phyloP scores from a whole-genome alignment of 2,329 filamentous ascomycete genomes.

The Triangularia setosa region DNA sequence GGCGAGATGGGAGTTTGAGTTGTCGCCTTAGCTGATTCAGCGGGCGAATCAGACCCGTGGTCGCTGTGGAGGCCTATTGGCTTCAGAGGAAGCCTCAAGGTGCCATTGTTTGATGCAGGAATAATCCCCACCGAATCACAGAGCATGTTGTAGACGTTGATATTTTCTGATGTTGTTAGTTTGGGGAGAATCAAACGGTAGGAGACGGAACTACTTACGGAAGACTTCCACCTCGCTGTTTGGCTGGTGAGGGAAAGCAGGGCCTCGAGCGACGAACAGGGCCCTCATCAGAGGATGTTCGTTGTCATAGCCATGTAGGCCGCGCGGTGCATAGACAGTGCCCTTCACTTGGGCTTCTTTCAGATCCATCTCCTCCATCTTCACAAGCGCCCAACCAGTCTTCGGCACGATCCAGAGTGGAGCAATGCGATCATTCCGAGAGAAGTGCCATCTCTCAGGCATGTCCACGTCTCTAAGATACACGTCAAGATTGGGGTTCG shows the following conservation, averaged over 20 bases:
- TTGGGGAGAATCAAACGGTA: constrained; percentile 7
- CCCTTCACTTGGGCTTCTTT: constrained; percentile 60
- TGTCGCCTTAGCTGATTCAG: constrained; percentile 54
- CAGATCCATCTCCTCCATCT: constrained; percentile 73
- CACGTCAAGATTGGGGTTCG: constrained; percentile 72
- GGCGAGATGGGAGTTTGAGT: constrained; percentile 26
- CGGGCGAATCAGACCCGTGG: constrained; percentile 43
- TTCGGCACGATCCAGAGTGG: constrained; percentile 93
- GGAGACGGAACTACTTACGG: constrained; percentile 57
- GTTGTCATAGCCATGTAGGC: constrained; percentile 92
- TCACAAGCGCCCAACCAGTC: constrained; percentile 87
- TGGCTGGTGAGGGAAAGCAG: constrained; percentile 81
- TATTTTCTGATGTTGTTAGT: constrained; percentile 65
- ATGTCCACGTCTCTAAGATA: constrained; percentile 84
- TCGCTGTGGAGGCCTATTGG: constrained; percentile 60
- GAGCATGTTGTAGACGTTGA: constrained; percentile 89
- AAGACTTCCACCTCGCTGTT: constrained; percentile 78
- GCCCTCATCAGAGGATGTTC: constrained; percentile 93
- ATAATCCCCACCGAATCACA: constrained; percentile 78
- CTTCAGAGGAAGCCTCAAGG: constrained; percentile 66
- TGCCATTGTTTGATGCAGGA: constrained; percentile 82
- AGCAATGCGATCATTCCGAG: constrained; percentile 81
- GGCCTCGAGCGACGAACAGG: constrained; percentile 88
- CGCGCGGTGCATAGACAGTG: constrained; percentile 70
- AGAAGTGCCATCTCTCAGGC: constrained; percentile 90